Evolutionary conservation across 2,329 filamentous ascomycete species (phyloP), one percentile per base, ranked within the genome.

Genomic region (Aaosphaeria pasadenensis): DNA sequence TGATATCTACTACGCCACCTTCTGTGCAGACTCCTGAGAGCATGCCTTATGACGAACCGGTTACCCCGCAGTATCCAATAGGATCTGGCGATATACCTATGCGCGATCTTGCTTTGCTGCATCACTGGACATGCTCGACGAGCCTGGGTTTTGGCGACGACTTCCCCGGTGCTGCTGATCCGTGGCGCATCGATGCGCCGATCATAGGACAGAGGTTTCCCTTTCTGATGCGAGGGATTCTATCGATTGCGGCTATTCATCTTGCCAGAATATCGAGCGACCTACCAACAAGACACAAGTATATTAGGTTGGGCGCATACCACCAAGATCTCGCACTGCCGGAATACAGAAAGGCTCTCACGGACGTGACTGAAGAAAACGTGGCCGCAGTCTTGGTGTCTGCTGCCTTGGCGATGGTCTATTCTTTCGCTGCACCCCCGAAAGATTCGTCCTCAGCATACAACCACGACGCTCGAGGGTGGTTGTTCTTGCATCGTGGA

Each of bases 141-240:
- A 55, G 52, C 35, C 52, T 50, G 30, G 48, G 51, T 7, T 59
- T 57, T 32, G 54, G 56, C 5, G 51, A 58, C 30, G 44, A 43
- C 1, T 51, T 48, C 38, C 29, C 35, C 11, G 50, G 47, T 1
- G 49, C 47, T 24, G 42, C 39, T 6, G 43, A 53, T 5, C 56
- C 54, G 4, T 59, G 56, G 56, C 47, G 46, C 30, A 38, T 52
- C 11, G 47, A 57, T 6, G 33, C 54, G 7, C 55, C 55, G 3
- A 44, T 53, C 9, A 30, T 54, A 5, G 54, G 44, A 30, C 54
- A 57, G 38, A 45, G 50, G 7, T 49, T 44, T 32, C 51, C 50
- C 6, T 60, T 58, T 42, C 47, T 60, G 43, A 55, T 60, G 56
- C 49, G 57, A 31, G 56, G 54, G 1, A 51, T 60, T 7, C 48